phyloP scores from a whole-genome alignment of 2,329 filamentous ascomycete species.

The Colletotrichum plurivorum region DNA sequence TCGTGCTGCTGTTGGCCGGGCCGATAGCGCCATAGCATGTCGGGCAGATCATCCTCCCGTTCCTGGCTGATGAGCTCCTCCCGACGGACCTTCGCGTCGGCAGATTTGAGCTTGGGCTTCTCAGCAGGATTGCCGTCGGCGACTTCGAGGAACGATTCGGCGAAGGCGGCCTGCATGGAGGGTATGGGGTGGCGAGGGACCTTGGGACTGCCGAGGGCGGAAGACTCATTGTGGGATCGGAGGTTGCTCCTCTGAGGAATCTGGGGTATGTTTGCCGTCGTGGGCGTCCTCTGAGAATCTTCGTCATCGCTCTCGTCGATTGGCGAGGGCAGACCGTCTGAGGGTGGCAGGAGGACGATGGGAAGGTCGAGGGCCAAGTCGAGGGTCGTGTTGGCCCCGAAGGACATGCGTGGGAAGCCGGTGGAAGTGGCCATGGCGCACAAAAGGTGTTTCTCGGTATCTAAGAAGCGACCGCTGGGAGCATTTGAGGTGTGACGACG shows the following conservation, averaged over 20 bases:
- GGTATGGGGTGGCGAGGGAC: constrained; percentile 76
- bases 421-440: constrained; percentile 41
- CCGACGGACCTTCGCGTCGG: constrained; percentile 73
- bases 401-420: constrained; percentile 40
- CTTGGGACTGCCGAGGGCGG: constrained; percentile 28
- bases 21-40: constrained; percentile 81
- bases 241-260: constrained; percentile 35
- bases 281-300: constrained; percentile 40
- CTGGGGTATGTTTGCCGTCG: constrained; percentile 30
- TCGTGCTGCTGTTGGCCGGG: constrained; percentile 86
- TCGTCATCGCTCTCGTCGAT: constrained; percentile 35
- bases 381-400: constrained; percentile 37
- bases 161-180: constrained; percentile 85
- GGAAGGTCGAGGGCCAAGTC: constrained; percentile 39
- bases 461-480: constrained; percentile 28
- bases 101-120: constrained; percentile 67
- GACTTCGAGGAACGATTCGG: constrained; percentile 84
- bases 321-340: constrained; percentile 19
- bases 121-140: constrained; percentile 61
- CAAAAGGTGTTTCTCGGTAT: constrained; percentile 21
- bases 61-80: constrained; percentile 77
- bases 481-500: constrained; percentile 36
- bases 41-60: constrained; percentile 79
- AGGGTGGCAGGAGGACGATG: constrained; percentile 39
- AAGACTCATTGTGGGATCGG: constrained; percentile 33